Percentiles rank a stretch among this genome's conserved stretches.
Conservation (phyloP, 306 rosid species). For the Acacia confusa region DNA sequence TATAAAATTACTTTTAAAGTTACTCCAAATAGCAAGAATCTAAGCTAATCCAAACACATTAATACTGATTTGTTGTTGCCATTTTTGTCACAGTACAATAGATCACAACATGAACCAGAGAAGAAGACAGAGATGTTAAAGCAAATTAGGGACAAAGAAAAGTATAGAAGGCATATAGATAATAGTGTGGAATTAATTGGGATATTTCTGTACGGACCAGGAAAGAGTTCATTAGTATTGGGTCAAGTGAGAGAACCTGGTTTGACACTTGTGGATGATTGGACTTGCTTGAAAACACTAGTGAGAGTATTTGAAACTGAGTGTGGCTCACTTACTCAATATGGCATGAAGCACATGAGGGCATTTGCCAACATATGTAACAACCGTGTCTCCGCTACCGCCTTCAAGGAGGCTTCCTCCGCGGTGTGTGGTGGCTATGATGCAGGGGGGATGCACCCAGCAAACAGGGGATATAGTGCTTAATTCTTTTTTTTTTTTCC, state of each 20-base stretch:
- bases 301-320: slow-evolving; percentile 72
- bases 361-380: slow-evolving; percentile 88
- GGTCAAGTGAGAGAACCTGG: slow-evolving; percentile 54
- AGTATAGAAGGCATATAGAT: slow-evolving; percentile 77
- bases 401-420: slow-evolving; percentile 56
- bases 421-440: slow-evolving; percentile 59
- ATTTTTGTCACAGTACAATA: slow-evolving; percentile 50
- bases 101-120: slow-evolving; percentile 40
- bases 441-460: slow-evolving; percentile 54
- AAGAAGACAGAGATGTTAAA: slow-evolving; percentile 46
- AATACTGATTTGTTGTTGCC: background rate
- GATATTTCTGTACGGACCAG: slow-evolving; percentile 63
- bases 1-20: too few species aligned
- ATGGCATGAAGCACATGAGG: slow-evolving; percentile 94
- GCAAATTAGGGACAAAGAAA: slow-evolving; percentile 58
- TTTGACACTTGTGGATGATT: slow-evolving; percentile 73
- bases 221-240: slow-evolving; percentile 43
- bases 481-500: slow-evolving; percentile 19
- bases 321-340: slow-evolving; percentile 85
- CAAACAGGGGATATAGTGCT: slow-evolving; percentile 66
- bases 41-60: too few species aligned
- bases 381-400: slow-evolving; percentile 39
- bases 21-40: too few species aligned
- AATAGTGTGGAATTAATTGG: slow-evolving; percentile 63
- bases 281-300: slow-evolving; percentile 80